These are phyloP conservation scores for Metschnikowia matae DNA, from an alignment of 805 yeast species.

Conservation along the genomic window DNA sequence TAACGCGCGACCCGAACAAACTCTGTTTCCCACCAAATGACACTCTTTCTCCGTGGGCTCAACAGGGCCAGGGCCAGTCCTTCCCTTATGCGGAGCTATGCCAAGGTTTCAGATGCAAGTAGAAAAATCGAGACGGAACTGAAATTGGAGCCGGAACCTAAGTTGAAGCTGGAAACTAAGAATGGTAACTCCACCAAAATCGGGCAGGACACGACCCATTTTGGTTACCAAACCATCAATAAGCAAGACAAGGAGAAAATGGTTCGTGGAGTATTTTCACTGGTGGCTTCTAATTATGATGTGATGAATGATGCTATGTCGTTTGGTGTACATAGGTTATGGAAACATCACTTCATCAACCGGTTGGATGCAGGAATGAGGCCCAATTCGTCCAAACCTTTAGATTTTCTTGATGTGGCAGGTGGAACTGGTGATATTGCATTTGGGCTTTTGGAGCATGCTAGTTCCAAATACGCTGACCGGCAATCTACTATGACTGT, in stretches of 20 bases:
- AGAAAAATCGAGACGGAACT: background rate
- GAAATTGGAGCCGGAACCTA: too few species aligned
- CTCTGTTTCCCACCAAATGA: conserved; percentile 1
- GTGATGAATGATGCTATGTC: conserved; percentile 99
- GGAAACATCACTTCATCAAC: conserved; percentile 89
- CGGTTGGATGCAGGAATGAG: conserved; percentile 91
- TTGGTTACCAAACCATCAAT: conserved; percentile 83
- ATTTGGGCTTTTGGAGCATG: conserved; percentile 89
- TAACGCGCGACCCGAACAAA: background rate
- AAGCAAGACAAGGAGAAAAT: conserved; percentile 75
- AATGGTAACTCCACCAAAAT: background rate
- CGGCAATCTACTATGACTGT: conserved; percentile 75
- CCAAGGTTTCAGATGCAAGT: background rate
- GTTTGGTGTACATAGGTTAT: conserved; percentile 86
- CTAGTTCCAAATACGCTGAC: conserved; percentile 74
- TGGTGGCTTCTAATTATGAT: conserved; percentile 92
- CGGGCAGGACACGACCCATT: conserved; percentile 67
- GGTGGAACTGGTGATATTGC: conserved; percentile 99
- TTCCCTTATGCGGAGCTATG: conserved; percentile 1
- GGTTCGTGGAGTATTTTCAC: conserved; percentile 85
- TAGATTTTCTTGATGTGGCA: conserved; percentile 91
- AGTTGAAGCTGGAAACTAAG: background rate
- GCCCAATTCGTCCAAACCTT: conserved; percentile 73
- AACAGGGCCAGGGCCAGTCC: background rate
- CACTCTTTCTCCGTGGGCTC: conserved; percentile 1